phyloP scores from a whole-genome alignment of 805 yeast genomes.

The Spathaspora girioi region DNA sequence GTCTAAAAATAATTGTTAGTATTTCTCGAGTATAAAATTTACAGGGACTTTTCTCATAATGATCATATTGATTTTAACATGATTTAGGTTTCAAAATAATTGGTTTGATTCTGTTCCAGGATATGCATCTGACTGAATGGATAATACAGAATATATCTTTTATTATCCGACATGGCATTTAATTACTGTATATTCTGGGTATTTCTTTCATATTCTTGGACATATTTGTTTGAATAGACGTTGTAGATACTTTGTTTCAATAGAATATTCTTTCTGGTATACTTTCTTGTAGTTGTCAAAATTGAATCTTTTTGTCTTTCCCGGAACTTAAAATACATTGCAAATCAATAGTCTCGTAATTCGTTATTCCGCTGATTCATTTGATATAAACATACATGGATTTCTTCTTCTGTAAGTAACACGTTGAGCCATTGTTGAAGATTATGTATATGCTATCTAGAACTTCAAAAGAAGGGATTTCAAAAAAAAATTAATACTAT shows the following conservation, averaged over 20 bases:
- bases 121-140: background rate
- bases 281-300: background rate
- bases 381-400: conserved; percentile 57
- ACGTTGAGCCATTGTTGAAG: conserved; percentile 92
- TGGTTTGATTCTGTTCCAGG: background rate
- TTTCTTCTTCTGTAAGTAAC: conserved; percentile 99
- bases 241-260: too few species aligned
- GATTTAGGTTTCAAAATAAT: background rate
- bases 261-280: background rate
- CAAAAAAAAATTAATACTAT: conserved; percentile 1
- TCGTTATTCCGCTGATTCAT: background rate
- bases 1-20: conserved; percentile 54
- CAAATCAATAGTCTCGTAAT: background rate
- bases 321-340: background rate
- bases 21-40: conserved; percentile 6
- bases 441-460: conserved; percentile 15
- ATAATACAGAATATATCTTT: background rate
- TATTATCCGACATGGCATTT: too few species aligned
- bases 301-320: background rate
- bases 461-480: conserved; percentile 10
- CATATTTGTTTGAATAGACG: too few species aligned
- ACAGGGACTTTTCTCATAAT: background rate
- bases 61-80: background rate
- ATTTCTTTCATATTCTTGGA: too few species aligned
- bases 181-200: too few species aligned